phyloP scores from a whole-genome alignment of 129 eudicot species.

The Cynara cardunculus region DNA sequence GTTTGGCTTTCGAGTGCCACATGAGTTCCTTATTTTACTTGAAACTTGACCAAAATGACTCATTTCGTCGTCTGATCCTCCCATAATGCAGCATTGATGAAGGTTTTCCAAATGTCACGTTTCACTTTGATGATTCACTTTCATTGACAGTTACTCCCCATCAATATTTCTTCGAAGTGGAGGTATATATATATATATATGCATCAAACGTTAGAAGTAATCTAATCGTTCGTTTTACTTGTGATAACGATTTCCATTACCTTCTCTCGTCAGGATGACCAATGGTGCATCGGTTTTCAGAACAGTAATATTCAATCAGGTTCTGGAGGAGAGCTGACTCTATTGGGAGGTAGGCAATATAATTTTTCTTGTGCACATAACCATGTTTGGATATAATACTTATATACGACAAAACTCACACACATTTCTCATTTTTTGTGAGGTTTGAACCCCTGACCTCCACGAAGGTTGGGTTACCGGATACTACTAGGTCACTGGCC shows the following conservation, averaged over 20 bases:
- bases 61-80: conserved; percentile 4
- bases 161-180: conserved; percentile 62
- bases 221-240: not conserved
- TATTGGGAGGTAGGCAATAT: conserved; percentile 65
- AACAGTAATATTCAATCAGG: conserved; percentile 60
- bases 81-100: conserved; percentile 69
- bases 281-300: conserved; percentile 85
- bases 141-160: conserved; percentile 59
- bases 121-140: conserved; percentile 59
- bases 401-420: not conserved
- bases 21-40: not conserved
- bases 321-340: conserved; percentile 62
- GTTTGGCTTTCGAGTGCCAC: not conserved
- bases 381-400: not conserved
- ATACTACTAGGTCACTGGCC: not conserved
- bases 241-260: not conserved
- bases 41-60: not conserved
- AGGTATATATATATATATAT: conserved; percentile 24
- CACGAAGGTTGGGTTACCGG: not conserved
- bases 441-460: not conserved
- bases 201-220: not conserved
- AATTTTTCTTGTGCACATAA: not conserved
- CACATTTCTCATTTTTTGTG: not conserved
- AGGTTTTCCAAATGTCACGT: conserved; percentile 69
- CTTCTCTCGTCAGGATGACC: conserved; percentile 39